Evolutionary conservation across 2,329 filamentous ascomycete species (phyloP), one percentile per base, ranked within the genome.

Genomic region (Verticillium zaregamsianum): DNA sequence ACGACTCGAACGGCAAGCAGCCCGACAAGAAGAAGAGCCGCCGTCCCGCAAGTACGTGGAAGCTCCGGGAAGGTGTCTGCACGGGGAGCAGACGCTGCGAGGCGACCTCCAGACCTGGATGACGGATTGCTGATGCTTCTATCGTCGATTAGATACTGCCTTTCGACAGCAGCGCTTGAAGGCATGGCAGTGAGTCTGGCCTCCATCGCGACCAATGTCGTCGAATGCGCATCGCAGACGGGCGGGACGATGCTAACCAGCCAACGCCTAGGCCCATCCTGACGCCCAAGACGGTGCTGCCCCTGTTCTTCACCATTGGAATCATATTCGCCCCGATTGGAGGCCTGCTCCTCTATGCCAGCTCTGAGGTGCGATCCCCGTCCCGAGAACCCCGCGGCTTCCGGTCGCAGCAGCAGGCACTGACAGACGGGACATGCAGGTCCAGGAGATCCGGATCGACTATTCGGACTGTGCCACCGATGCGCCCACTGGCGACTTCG

Each of bases 121-220:
- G 11, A 32, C 45, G 9, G 45, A 23, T 55, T 59, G 52, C 66
- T 66, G 39, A 65, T 33, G 28, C 28, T 55, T 61, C 14, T 23
- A 12, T 32, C 20, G 23, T 35, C 57, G 20, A 59, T 61, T 72
- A 96, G 92, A 98, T 80, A 98, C 94, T 63, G 95, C 95, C 12
- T 99, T 98, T 75, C 87, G 95, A 70, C 95, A 99, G 75, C 95
- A 99, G 78, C 89, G 95, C 73, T 80, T 99, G 76, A 97, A 98
- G 80, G 95, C 95, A 80, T 99, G 95, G 95, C 95, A 99, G 90
- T 96, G 82, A 78, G 92, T 86, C 52, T 55, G 68, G 82, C 71
- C 82, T 75, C 60, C 11, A 9, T 62, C 54, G 28, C 25, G 55
- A 40, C 8, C 31, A 31, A 4, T 28, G 28, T 28, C 23, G 32